Base-by-base conservation (phyloP, 1,284 basidiomycete species). In the Trametes polyzona region DNA sequence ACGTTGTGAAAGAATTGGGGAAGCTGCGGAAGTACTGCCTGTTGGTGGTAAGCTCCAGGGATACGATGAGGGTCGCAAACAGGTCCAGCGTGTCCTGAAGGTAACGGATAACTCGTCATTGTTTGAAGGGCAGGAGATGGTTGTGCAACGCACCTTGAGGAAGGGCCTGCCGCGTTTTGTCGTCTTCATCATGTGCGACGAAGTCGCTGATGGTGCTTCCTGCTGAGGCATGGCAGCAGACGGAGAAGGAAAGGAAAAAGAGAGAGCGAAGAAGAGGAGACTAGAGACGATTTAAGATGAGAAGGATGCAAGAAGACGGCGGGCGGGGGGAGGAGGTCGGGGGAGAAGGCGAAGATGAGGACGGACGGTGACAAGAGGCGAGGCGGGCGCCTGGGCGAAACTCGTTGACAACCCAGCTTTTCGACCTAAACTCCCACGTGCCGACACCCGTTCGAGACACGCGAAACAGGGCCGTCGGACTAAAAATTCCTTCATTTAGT, bases 11-110 rank as follows among this genome's bases (percentile, higher is more conserved):
- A 2, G 93, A 95, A 76, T 98, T 95, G 32, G 89, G 85, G 73
- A 96, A 98, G 30, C 88, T 90, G 65, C 94, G 90, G 83, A 99
- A 98, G 78, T 96, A 97, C 67, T 96, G 95, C 63, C 96, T 92
- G 75, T 98, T 95, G 19, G 88, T 88, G 29, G 84, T 83, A 39
- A 99, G 84, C 66, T 95, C 86, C 47, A 99, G 85, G 32, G 96
- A 98, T 47, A 98, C 95, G 70, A 99, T 82, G 69, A 99, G 84
- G 12, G 97, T 99, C 36, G 96, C 95, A 69, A 98, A 99, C 30
- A 99, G 87, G 76, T 99, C 97, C 66, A 98, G 90, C 21, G 95
- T 97, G 74, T 99, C 97, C 95, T 98, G 68, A 2, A 7, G 52
- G 40, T 27, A 23, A 12, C 8, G 39, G 47, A 43, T 46, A 24